Evolutionary conservation across 2,329 filamentous ascomycete genomes (phyloP).

Genomic region (Bimuria novae-zelandiae): DNA sequence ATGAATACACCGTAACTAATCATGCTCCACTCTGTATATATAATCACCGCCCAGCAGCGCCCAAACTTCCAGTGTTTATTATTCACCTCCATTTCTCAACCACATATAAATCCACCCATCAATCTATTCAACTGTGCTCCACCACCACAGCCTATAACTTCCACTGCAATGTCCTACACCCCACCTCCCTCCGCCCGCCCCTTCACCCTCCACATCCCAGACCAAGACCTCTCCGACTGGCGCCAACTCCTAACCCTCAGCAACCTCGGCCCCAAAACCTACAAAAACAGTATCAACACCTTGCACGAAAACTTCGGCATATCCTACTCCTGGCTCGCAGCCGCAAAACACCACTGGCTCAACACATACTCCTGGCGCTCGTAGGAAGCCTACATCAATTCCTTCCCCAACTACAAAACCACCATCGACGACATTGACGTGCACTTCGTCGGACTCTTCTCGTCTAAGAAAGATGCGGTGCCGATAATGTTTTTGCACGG

Average conservation of each 20-base stretch:
- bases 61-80: too few relatives aligned
- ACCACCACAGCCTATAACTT: not conserved
- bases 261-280: constrained; percentile 39
- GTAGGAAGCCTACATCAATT: constrained; percentile 53
- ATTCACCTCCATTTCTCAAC: too few relatives aligned
- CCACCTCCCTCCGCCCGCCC: constrained; percentile 35
- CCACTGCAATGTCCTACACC: constrained; percentile 40
- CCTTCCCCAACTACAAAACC: constrained; percentile 57
- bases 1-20: too few relatives aligned
- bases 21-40: too few relatives aligned
- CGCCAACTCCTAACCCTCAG: constrained; percentile 43
- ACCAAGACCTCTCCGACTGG: constrained; percentile 41
- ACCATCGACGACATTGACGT: constrained; percentile 52
- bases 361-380: constrained; percentile 45
- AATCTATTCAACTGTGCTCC: too few relatives aligned
- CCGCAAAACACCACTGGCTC: constrained; percentile 46
- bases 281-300: constrained; percentile 30
- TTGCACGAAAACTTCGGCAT: constrained; percentile 37
- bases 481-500: constrained; percentile 62
- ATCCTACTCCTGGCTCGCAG: constrained; percentile 39
- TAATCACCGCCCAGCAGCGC: too few relatives aligned
- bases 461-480: constrained; percentile 56
- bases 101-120: too few relatives aligned
- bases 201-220: constrained; percentile 40
- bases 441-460: constrained; percentile 63